phyloP scores from a whole-genome alignment of 305 asterid genomes.

The Fraxinus velutina region DNA sequence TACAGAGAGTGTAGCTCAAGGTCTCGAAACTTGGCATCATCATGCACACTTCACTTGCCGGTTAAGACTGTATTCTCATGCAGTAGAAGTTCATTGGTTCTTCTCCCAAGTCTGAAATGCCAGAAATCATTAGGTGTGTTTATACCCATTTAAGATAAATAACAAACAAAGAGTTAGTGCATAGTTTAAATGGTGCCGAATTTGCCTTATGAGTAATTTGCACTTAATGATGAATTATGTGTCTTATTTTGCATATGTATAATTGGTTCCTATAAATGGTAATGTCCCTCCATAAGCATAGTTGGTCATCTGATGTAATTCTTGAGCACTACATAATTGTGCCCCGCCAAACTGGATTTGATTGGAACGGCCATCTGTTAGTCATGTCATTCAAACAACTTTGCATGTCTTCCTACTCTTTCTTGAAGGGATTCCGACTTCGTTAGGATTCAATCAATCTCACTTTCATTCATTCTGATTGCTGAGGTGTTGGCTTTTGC shows the following conservation, averaged over 20 bases:
- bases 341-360: background rate
- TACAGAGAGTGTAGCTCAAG: background rate
- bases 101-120: background rate
- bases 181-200: background rate
- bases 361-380: background rate
- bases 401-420: background rate
- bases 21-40: background rate
- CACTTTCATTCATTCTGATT: background rate
- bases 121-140: conserved; percentile 1
- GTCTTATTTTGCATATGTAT: background rate
- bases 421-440: background rate
- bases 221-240: background rate
- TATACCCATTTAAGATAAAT: background rate
- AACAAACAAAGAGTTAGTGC: background rate
- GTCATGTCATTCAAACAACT: background rate
- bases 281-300: background rate
- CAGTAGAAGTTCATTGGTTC: background rate
- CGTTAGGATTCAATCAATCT: too few species aligned
- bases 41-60: background rate
- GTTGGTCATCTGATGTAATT: background rate
- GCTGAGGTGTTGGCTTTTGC: background rate
- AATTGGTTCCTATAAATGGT: background rate
- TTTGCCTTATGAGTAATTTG: background rate
- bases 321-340: background rate
- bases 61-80: background rate